Conservation (phyloP, 129 eudicot genomes). For the Logfia minima region DNA sequence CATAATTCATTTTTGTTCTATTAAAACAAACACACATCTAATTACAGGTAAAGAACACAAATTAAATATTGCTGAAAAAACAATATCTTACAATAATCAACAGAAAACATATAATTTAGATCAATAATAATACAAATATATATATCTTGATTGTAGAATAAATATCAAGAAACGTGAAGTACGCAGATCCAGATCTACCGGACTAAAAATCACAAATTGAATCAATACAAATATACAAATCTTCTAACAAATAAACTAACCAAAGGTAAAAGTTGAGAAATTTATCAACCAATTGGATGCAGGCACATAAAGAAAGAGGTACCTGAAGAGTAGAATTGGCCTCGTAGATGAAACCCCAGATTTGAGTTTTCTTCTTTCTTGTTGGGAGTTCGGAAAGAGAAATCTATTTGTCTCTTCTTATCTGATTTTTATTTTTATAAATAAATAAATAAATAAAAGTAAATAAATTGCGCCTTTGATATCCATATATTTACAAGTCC, state of each 20-base stretch:
- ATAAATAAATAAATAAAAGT: too few species aligned
- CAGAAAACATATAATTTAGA: background rate
- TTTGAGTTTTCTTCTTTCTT: background rate
- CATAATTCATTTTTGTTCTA: too few species aligned
- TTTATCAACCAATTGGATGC: background rate
- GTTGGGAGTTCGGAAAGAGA: background rate
- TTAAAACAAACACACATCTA: background rate
- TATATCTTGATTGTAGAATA: background rate
- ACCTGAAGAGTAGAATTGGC: background rate
- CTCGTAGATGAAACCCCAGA: background rate
- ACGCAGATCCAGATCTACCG: conserved; percentile 30
- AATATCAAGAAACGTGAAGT: background rate
- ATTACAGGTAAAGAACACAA: background rate
- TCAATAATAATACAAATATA: conserved; percentile 11
- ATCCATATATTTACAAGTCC: background rate
- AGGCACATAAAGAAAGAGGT: background rate
- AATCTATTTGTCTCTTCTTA: background rate
- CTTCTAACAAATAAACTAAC: too few species aligned
- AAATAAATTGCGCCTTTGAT: background rate
- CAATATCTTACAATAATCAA: background rate
- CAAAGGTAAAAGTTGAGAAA: background rate
- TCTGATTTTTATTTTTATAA: background rate
- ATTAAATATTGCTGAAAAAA: background rate
- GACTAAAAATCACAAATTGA: conserved; percentile 9
- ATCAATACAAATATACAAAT: background rate